Conservation (phyloP, 2,329 filamentous ascomycete species). For the Penicillium fuscoglaucum region DNA sequence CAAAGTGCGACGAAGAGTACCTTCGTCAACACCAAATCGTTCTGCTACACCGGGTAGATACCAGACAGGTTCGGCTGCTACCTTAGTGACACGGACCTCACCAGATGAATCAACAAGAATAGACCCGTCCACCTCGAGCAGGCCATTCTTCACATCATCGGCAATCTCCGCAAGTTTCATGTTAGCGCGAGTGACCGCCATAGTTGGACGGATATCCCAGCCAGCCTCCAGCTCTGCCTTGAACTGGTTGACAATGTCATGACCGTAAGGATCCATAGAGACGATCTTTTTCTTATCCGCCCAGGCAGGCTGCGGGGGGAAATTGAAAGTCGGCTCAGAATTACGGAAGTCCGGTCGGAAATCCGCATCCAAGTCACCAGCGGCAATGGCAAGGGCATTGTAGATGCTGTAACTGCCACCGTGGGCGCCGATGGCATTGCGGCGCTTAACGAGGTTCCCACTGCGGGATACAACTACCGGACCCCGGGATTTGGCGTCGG, state of each 20-base stretch:
- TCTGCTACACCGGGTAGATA: constrained; percentile 86
- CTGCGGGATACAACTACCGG: constrained; percentile 74
- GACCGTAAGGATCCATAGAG: constrained; percentile 93
- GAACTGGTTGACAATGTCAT: constrained; percentile 76
- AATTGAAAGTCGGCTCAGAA: constrained; percentile 85
- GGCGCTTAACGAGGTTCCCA: constrained; percentile 34
- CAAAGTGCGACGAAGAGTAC: constrained; percentile 76
- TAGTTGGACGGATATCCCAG: constrained; percentile 79
- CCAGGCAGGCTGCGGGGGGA: constrained; percentile 90
- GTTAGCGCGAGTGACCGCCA: constrained; percentile 86
- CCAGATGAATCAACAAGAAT: constrained; percentile 84
- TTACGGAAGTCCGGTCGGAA: constrained; percentile 79
- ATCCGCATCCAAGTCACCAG: constrained; percentile 79
- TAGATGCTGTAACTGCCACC: constrained; percentile 97
- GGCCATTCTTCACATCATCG: constrained; percentile 77
- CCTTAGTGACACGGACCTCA: constrained; percentile 91
- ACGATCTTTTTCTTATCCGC: constrained; percentile 90
- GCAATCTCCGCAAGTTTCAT: constrained; percentile 97
- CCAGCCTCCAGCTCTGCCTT: constrained; percentile 73
- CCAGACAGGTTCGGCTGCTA: constrained; percentile 94
- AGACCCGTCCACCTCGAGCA: constrained; percentile 78
- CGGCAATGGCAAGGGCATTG: constrained; percentile 87
- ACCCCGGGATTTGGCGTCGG: constrained; percentile 72
- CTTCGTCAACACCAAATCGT: constrained; percentile 90
- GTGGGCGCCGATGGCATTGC: constrained; percentile 64